phyloP scores from a whole-genome alignment of 2,329 filamentous ascomycete genomes.

The Esteya vermicola region DNA sequence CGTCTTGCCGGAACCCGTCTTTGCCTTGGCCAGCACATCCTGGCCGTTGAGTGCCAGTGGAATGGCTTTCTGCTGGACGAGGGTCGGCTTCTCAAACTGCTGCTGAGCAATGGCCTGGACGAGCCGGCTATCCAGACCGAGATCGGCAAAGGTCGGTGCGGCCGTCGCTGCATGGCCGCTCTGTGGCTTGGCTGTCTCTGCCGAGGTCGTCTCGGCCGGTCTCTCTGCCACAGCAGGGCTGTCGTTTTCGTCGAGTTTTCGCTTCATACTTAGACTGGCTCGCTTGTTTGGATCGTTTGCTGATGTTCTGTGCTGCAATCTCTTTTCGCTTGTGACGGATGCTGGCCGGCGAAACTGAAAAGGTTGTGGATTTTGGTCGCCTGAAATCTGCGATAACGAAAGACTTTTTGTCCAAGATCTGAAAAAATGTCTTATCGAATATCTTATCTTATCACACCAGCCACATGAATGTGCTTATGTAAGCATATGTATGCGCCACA shows the following conservation, averaged over 20 bases:
- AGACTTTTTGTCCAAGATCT: neutral
- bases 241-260: conserved; percentile 38
- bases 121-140: conserved; percentile 72
- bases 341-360: too few species aligned
- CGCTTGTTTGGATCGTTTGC: neutral
- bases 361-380: too few species aligned
- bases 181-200: too few species aligned
- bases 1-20: conserved; percentile 94
- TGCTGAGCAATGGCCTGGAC: conserved; percentile 76
- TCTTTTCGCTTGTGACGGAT: too few species aligned
- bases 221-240: conserved; percentile 16
- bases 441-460: conserved; percentile 1
- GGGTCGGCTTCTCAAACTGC: conserved; percentile 74
- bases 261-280: conserved; percentile 33
- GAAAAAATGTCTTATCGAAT: conserved; percentile 1
- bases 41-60: conserved; percentile 76
- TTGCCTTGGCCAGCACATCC: conserved; percentile 82
- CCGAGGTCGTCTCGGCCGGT: too few species aligned
- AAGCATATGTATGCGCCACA: too few species aligned
- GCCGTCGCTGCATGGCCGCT: too few species aligned
- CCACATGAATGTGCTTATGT: too few species aligned
- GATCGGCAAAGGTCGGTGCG: conserved; percentile 58
- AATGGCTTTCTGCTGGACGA: conserved; percentile 76
- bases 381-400: too few species aligned
- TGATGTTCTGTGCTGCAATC: neutral